phyloP scores from a whole-genome alignment of 2,329 filamentous ascomycete species.

The Allantophomopsis cytisporea region DNA sequence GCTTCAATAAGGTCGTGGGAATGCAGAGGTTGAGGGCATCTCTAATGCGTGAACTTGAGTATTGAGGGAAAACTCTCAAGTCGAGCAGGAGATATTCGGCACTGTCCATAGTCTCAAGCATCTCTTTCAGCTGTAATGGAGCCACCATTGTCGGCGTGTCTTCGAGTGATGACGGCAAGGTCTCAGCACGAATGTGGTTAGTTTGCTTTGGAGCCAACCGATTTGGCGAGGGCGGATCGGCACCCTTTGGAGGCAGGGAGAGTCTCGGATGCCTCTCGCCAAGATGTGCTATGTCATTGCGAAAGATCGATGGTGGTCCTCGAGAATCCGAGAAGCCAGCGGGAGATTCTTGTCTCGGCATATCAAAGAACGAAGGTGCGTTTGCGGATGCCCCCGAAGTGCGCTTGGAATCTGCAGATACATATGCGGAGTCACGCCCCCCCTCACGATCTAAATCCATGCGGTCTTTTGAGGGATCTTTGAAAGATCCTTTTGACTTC shows the following conservation, averaged over 20 bases:
- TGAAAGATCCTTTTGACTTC: slow-evolving; percentile 6
- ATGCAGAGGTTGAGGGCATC: slow-evolving; percentile 90
- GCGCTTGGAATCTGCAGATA: slow-evolving; percentile 34
- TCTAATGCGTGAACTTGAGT: slow-evolving; percentile 56
- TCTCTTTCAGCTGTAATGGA: slow-evolving; percentile 36
- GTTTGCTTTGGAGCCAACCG: slow-evolving; percentile 11
- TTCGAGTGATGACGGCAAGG: slow-evolving; percentile 35
- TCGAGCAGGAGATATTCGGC: slow-evolving; percentile 55
- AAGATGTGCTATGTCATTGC: slow-evolving; percentile 15
- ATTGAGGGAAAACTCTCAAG: slow-evolving; percentile 76
- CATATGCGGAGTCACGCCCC: slow-evolving; percentile 38
- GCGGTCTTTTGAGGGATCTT: slow-evolving; percentile 6
- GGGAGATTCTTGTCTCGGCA: slow-evolving; percentile 33
- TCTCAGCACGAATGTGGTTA: slow-evolving; percentile 28
- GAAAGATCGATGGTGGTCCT: slow-evolving; percentile 10
- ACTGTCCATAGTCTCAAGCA: slow-evolving; percentile 30
- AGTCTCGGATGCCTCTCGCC: slow-evolving; percentile 40
- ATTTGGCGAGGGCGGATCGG: slow-evolving; percentile 24
- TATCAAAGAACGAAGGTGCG: slow-evolving; percentile 20
- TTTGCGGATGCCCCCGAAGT: slow-evolving; percentile 5
- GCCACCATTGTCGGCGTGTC: slow-evolving; percentile 36
- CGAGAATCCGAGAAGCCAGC: slow-evolving; percentile 21
- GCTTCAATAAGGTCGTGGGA: slow-evolving; percentile 83
- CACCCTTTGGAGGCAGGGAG: slow-evolving; percentile 34
- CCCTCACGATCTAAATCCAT: slow-evolving; percentile 30